These are phyloP conservation scores for Saccharomycopsis crataegensis DNA, from an alignment of 1,139 yeast genomes.

Conservation along the genomic window DNA sequence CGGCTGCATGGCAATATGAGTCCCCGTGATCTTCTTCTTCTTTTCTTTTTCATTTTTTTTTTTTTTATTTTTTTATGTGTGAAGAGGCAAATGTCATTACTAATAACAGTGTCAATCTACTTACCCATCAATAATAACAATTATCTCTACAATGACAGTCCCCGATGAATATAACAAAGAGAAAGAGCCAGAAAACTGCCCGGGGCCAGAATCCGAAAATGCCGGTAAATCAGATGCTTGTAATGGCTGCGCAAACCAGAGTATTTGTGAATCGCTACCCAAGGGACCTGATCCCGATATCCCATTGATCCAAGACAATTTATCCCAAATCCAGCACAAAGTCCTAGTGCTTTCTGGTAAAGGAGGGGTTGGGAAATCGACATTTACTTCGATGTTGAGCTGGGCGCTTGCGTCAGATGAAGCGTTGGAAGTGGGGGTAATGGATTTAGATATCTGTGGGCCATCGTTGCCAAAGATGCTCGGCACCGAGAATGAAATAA, in stretches of 20 bases:
- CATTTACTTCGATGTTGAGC: constrained; percentile 87
- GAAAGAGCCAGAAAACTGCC: constrained; percentile 91
- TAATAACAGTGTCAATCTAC: background rate
- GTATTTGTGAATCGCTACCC: constrained; percentile 79
- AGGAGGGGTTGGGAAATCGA: constrained; percentile 98
- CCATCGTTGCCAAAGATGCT: constrained; percentile 94
- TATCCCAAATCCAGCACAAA: constrained; percentile 70
- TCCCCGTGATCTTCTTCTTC: background rate
- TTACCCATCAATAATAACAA: background rate
- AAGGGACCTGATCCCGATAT: constrained; percentile 96
- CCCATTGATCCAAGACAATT: constrained; percentile 50
- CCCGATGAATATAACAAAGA: constrained; percentile 4
- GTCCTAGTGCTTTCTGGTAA: constrained; percentile 85
- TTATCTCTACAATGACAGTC: background rate
- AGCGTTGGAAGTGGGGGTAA: constrained; percentile 82
- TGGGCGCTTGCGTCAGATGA: constrained; percentile 95
- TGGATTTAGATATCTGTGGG: constrained; percentile 97
- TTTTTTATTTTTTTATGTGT: background rate
- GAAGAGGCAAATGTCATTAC: background rate
- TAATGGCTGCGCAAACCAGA: constrained; percentile 88
- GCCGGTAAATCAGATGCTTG: constrained; percentile 97
- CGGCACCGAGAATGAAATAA: constrained; percentile 81
- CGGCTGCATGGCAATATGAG: background rate
- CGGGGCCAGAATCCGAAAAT: constrained; percentile 89
- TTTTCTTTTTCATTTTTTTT: background rate